Evolutionary conservation across 2,329 filamentous ascomycete genomes (phyloP).

Genomic region (Orbilia quercus): DNA sequence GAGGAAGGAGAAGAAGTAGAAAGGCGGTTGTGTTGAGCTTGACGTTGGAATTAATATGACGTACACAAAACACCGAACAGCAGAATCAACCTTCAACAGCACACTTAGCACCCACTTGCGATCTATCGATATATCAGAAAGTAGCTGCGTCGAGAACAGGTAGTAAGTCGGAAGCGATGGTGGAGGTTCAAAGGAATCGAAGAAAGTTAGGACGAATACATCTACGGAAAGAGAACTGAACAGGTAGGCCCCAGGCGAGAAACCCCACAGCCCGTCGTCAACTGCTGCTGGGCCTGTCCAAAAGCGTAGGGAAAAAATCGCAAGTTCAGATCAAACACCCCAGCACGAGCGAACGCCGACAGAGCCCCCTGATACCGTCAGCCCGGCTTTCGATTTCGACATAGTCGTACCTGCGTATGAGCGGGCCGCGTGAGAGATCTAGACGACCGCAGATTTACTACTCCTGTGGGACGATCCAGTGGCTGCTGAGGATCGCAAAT

Average conservation of each 20-base stretch:
- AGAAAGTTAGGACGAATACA: no score
- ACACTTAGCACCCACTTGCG: no score
- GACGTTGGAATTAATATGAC: constrained; percentile 29
- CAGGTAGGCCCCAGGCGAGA: not conserved
- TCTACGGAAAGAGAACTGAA: not conserved
- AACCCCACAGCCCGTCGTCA: constrained; percentile 17
- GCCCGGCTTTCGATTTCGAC: constrained; percentile 17
- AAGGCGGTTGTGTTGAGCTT: not conserved
- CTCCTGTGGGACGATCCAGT: constrained; percentile 29
- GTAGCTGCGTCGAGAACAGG: no score
- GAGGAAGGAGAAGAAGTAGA: constrained; percentile 7
- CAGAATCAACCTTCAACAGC: no score
- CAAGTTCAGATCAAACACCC: constrained; percentile 26
- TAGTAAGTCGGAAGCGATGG: no score
- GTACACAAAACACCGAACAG: constrained; percentile 17
- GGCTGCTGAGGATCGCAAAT: constrained; percentile 28
- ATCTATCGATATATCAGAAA: no score
- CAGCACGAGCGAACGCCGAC: constrained; percentile 9
- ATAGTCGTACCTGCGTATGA: constrained; percentile 55
- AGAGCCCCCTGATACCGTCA: constrained; percentile 56
- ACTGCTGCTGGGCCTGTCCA: constrained; percentile 27
- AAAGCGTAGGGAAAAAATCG: constrained; percentile 46
- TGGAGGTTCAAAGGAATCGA: no score
- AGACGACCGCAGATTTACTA: constrained; percentile 24
- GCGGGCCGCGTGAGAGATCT: constrained; percentile 54